Evolutionary conservation across 106 monocot species (phyloP), one percentile per base, ranked within the genome.

Genomic region (Agapanthus africanus): DNA sequence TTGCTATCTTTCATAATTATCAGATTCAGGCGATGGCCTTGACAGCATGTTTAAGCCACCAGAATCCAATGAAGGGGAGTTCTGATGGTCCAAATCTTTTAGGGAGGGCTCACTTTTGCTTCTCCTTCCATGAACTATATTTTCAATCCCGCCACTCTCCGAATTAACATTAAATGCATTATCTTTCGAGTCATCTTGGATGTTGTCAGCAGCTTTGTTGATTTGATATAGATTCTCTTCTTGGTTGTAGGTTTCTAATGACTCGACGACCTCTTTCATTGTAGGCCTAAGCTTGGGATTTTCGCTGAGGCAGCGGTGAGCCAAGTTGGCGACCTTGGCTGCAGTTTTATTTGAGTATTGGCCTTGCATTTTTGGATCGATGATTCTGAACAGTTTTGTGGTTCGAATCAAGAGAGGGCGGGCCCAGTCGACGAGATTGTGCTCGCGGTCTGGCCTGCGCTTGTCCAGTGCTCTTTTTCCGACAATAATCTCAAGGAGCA

Each of bases 401-500:
- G 68, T 50, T 47, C 79, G 79, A 40, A 81, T 77, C 37, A 89
- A 65, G 2, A 89, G 72, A 2, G 88, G 84, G 4, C 85, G 81
- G 34, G 82, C 79, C 82, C 81, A 85, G 13, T 89, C 88, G 0
- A 85, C 84, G 2, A 84, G 66, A 57, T 79, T 89, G 54, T 75
- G 74, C 19, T 85, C 79, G 21, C 36, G 73, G 54, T 74, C 66
- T 28, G 88, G 82, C 64, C 77, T 71, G 76, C 66, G 74, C 71
- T 65, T 77, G 62, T 84, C 84, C 25, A 79, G 59, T 26, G 84
- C 79, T 69, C 49, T 79, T 46, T 79, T 70, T 39, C 84, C 88
- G 11, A 84, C 82, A 6, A 89, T 69, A 74, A 89, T 79, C 80
- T 89, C 88, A 0, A 88, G 84, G 27, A 89, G 82, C 44, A 89